Conservation (phyloP, 129 eudicot species). For the Flaveria sonorensis region DNA sequence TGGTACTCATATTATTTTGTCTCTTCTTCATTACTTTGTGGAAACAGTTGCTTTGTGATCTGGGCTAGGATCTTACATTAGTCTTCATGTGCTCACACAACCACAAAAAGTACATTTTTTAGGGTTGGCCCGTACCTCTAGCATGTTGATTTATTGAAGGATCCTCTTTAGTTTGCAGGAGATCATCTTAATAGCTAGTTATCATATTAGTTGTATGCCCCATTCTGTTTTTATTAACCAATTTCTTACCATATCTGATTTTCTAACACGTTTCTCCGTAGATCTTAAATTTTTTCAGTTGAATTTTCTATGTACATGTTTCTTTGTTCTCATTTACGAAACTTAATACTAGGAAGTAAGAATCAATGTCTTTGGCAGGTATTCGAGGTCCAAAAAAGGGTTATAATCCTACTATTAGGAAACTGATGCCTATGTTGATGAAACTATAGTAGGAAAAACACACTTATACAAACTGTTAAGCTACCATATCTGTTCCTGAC, state of each 20-base stretch:
- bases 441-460: background rate
- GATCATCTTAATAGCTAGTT: background rate
- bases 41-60: background rate
- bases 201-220: background rate
- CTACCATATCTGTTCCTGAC: background rate
- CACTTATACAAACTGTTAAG: conserved; percentile 1
- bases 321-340: conserved; percentile 10
- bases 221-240: background rate
- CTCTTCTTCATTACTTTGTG: background rate
- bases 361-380: background rate
- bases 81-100: conserved; percentile 2
- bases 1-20: background rate
- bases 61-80: background rate
- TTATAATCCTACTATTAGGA: background rate
- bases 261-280: background rate
- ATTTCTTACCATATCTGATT: background rate
- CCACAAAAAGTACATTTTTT: background rate
- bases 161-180: background rate
- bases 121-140: background rate
- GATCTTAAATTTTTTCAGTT: background rate
- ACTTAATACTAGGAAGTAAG: background rate
- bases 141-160: background rate
- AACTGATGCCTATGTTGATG: background rate
- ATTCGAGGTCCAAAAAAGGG: background rate
- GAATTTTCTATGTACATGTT: conserved; percentile 1